Conservation (phyloP, 305 asterid species). For the Lippia alba region DNA sequence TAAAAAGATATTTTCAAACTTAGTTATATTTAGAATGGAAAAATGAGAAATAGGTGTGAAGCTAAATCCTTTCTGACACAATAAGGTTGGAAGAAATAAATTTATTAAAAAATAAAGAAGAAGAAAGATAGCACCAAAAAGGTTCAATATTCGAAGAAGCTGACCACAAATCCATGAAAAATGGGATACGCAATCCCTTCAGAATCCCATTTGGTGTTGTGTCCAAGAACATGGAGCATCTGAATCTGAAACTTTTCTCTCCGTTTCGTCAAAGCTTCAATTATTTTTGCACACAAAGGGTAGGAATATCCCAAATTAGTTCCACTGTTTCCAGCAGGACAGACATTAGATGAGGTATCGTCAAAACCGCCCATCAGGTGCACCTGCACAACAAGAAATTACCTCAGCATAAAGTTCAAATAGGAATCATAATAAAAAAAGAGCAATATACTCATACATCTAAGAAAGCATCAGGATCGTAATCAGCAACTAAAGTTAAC, state of each 20-base stretch:
- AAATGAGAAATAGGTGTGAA: background rate
- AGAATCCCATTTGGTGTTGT: constrained; percentile 76
- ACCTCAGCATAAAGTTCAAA: background rate
- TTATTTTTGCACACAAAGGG: constrained; percentile 82
- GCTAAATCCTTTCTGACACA: background rate
- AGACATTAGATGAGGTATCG: constrained; percentile 71
- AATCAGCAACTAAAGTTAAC: constrained; percentile 70
- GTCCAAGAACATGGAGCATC: constrained; percentile 82
- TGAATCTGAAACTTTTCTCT: constrained; percentile 68
- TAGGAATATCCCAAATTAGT: constrained; percentile 64
- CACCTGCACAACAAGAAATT: constrained; percentile 64
- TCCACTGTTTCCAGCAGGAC: constrained; percentile 37
- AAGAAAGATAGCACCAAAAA: constrained; percentile 4
- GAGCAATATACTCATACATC: constrained; percentile 57
- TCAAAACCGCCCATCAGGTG: constrained; percentile 88
- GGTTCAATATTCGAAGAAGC: constrained; percentile 39
- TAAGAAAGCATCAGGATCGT: constrained; percentile 54
- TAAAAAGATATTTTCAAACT: background rate
- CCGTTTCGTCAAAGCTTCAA: constrained; percentile 61
- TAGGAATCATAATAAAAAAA: constrained; percentile 34
- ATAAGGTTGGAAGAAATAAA: constrained; percentile 9
- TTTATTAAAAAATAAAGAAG: background rate
- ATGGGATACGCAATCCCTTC: constrained; percentile 74
- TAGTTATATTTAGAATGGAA: background rate
- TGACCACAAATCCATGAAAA: constrained; percentile 89